These are phyloP conservation scores for Paramecium sonneborni DNA, from an alignment of 73 alveolate species.

Conservation along the genomic window DNA sequence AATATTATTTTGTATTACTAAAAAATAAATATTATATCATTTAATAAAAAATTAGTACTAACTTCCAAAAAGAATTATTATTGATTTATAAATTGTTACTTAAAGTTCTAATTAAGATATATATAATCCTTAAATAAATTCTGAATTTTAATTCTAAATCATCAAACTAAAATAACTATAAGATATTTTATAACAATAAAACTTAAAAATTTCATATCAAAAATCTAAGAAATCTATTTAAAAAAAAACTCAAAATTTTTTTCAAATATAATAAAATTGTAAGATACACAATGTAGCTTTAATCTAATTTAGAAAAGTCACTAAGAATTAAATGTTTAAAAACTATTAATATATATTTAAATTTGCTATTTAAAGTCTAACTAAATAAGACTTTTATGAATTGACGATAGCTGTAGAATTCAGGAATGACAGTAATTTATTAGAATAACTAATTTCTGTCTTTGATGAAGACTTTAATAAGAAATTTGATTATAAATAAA, in stretches of 20 bases:
- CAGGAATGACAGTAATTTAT: conserved; percentile 61
- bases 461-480: conserved; percentile 89
- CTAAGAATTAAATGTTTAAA: conserved; percentile 44
- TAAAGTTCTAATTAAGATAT: not conserved
- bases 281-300: conserved; percentile 42
- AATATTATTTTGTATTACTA: not conserved
- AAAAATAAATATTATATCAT: not conserved
- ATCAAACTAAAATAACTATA: not conserved
- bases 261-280: conserved; percentile 48
- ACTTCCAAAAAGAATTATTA: not conserved
- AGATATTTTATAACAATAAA: not conserved
- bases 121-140: not conserved
- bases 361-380: conserved; percentile 61
- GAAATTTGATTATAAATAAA: conserved; percentile 83
- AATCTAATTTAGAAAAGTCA: conserved; percentile 14
- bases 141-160: not conserved
- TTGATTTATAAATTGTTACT: not conserved
- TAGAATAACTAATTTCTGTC: conserved; percentile 70
- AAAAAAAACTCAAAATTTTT: conserved; percentile 44
- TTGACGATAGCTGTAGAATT: conserved; percentile 57
- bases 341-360: conserved; percentile 58
- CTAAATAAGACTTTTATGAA: conserved; percentile 59
- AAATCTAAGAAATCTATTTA: not conserved
- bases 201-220: not conserved
- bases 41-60: not conserved